Evolutionary conservation across 345 rosid species (phyloP).

Genomic region (Corymbia maculata): DNA sequence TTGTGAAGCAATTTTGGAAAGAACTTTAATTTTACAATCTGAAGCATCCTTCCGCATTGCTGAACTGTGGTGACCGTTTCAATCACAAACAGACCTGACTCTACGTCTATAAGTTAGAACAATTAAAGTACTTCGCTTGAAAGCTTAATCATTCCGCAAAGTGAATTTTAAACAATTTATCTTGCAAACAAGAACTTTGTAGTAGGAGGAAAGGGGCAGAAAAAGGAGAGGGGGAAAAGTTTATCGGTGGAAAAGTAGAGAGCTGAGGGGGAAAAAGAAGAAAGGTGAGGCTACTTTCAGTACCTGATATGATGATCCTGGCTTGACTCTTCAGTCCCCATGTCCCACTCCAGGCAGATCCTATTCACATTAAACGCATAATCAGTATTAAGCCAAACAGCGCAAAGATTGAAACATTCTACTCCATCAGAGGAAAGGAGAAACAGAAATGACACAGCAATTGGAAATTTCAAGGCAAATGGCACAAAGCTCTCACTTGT

Average conservation of each 20-base stretch:
- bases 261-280: background rate
- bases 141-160: background rate
- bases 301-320: slow-evolving; percentile 29
- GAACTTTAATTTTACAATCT: background rate
- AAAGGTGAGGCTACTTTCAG: background rate
- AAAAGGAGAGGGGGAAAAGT: background rate
- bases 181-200: background rate
- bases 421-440: background rate
- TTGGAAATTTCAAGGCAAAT: background rate
- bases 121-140: background rate
- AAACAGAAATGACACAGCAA: background rate
- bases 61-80: background rate
- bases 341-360: slow-evolving; percentile 41
- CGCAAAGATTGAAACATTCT: background rate
- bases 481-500: background rate
- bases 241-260: background rate
- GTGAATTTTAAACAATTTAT: background rate
- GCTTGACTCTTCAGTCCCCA: slow-evolving; percentile 28
- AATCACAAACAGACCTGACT: background rate
- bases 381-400: background rate
- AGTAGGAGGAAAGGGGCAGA: background rate
- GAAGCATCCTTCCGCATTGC: background rate
- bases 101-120: background rate
- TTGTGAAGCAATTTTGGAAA: background rate
- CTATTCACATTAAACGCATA: slow-evolving; percentile 3